Base-by-base conservation (phyloP, 768 basidiomycete species). In the Baorangia bicolor region DNA sequence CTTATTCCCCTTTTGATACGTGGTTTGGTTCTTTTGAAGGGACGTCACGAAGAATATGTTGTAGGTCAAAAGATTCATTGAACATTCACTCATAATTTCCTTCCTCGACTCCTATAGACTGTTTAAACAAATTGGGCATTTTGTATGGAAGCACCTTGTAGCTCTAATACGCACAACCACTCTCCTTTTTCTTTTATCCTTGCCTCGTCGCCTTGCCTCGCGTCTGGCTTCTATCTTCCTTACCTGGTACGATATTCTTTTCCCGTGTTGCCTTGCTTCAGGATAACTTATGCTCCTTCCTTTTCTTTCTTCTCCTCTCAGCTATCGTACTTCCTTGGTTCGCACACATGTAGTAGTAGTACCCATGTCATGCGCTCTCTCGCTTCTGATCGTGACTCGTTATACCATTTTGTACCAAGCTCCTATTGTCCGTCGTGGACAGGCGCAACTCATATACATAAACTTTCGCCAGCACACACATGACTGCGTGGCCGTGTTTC, bases 321-420 rank as follows among this genome's bases (percentile, higher is more conserved):
- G 38, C 30, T 56, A 57, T 21, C 42, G 16, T 56, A 43, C 50
- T 41, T 38, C 13, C 27, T 51, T 59, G 47, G 45, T 28, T 39
- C 30, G 56, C 63, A 65, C 63, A 37, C 62, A 63, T 66, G 64
- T 49, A 27, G 67, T 68, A 64, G 51, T 59, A 66, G 67, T 68
- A 65, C 56, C 20, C 62, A 68, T 67, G 61, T 44, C 49, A 51
- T 64, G 62, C 58, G 63, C 53, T 23, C 12, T 44, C 20, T 25
- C 18, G 25, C 25, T 37, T 52, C 34, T 27, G 48, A 31, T 40
- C 20, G 30, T 34, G 37, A 13, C 37, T 34, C n/a, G n/a, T n/a
- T 21, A 23, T 25, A 18, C 35, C 28, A 0, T 8, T 30, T 35
- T 43, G 46, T 45, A 34, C 54, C 25, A 40, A n/a, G 18, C 13